Evolutionary conservation across 2,329 filamentous ascomycete genomes (phyloP).

Genomic region (Emydomyces testavorans): DNA sequence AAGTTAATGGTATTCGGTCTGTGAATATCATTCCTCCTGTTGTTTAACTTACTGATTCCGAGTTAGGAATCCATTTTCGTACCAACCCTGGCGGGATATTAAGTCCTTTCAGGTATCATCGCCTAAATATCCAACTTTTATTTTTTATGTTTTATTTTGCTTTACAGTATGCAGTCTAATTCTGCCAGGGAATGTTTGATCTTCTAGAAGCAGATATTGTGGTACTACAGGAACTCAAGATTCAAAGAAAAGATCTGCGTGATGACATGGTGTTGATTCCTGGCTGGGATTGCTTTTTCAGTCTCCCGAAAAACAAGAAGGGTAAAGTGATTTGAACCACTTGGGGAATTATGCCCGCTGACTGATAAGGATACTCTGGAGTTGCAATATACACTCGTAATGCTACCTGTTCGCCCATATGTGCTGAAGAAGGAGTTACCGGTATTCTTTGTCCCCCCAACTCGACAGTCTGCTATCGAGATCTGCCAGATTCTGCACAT

Average conservation of each 20-base stretch:
- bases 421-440: constrained; percentile 86
- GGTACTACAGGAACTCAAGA: constrained; percentile 91
- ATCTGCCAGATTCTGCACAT: constrained; percentile 59
- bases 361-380: constrained; percentile 70
- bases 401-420: constrained; percentile 69
- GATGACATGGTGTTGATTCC: constrained; percentile 94
- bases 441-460: constrained; percentile 66
- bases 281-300: constrained; percentile 95
- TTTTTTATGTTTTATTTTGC: neutral
- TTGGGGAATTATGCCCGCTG: neutral
- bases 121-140: constrained; percentile 1
- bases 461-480: constrained; percentile 57
- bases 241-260: constrained; percentile 77
- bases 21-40: constrained; percentile 5
- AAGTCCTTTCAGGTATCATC: constrained; percentile 53
- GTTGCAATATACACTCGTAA: constrained; percentile 93
- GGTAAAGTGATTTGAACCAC: constrained; percentile 39
- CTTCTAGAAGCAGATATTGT: constrained; percentile 85
- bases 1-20: constrained; percentile 70
- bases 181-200: constrained; percentile 72
- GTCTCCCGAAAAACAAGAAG: constrained; percentile 85
- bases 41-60: neutral
- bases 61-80: constrained; percentile 65
- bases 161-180: neutral
- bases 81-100: constrained; percentile 67